A percentile compares a stretch with the other conserved stretches of the same genome.
Evolutionary conservation across 1,284 basidiomycete genomes (phyloP).

Genomic region (Sphaerobolus stellatus): DNA sequence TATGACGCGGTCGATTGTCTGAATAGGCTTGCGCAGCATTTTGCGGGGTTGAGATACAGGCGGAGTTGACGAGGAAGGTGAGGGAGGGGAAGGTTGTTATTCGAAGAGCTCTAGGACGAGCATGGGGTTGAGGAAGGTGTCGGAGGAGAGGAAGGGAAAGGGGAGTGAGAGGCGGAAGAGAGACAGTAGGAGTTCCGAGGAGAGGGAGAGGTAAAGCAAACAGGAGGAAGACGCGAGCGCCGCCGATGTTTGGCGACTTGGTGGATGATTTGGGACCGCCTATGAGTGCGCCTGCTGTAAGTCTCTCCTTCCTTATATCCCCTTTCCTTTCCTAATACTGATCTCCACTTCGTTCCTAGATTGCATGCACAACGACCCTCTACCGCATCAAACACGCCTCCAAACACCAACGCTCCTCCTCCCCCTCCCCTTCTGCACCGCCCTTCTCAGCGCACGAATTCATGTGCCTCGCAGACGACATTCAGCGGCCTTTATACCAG

Average conservation of each 20-base stretch:
- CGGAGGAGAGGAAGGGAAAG: constrained; percentile 31
- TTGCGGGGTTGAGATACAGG: constrained; percentile 86
- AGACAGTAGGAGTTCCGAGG: constrained; percentile 57
- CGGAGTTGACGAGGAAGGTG: constrained; percentile 72
- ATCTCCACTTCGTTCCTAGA: constrained; percentile 37
- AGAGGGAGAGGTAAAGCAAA: too few relatives aligned
- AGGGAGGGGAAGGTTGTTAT: constrained; percentile 52
- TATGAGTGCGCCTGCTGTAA: constrained; percentile 73
- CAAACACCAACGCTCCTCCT: constrained; percentile 29
- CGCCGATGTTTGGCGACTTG: constrained; percentile 78
- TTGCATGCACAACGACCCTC: constrained; percentile 58
- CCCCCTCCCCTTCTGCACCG: too few relatives aligned
- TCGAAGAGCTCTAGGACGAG: too few relatives aligned
- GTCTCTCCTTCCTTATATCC: constrained; percentile 25
- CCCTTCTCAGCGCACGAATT: constrained; percentile 61
- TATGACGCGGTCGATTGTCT: constrained; percentile 80
- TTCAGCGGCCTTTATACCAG: constrained; percentile 66
- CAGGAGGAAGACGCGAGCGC: constrained; percentile 67
- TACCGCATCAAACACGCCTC: constrained; percentile 66
- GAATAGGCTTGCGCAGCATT: constrained; percentile 86
- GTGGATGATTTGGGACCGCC: constrained; percentile 82
- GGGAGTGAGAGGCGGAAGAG: constrained; percentile 45
- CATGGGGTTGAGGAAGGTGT: not conserved
- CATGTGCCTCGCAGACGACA: constrained; percentile 56
- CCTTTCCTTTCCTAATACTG: constrained; percentile 4